phyloP scores from a whole-genome alignment of 495 filamentous ascomycete genomes.

The Tuber magnatum region DNA sequence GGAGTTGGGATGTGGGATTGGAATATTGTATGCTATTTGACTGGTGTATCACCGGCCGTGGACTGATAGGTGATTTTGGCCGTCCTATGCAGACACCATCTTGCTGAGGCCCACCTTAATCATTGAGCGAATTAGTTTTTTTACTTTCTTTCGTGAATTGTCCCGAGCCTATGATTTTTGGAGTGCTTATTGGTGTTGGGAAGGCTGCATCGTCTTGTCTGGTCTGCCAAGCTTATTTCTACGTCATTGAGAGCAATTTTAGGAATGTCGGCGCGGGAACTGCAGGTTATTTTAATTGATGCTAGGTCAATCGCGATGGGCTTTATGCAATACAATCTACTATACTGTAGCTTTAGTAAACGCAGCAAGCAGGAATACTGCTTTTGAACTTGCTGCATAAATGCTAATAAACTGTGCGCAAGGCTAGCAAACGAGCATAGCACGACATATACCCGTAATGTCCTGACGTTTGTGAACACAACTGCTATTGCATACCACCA shows the following conservation, averaged over 20 bases:
- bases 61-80: background rate
- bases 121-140: background rate
- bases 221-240: background rate
- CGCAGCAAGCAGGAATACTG: background rate
- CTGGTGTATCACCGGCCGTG: background rate
- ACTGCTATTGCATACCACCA: too few relatives aligned
- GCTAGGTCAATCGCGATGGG: background rate
- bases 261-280: background rate
- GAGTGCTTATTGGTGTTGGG: background rate
- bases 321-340: background rate
- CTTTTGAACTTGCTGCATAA: background rate
- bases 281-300: background rate
- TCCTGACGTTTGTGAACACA: too few relatives aligned
- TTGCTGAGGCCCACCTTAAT: background rate
- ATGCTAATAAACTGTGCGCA: background rate
- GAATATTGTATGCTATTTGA: background rate
- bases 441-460: background rate
- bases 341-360: background rate
- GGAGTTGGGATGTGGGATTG: background rate
- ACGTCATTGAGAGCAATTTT: background rate
- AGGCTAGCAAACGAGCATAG: background rate
- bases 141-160: background rate
- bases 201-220: background rate
- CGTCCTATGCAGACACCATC: background rate
- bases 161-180: background rate